Conservation (phyloP, 129 eudicot genomes). For the Helianthus annuus region HanXRQr2.0-SUNRISE NC_035440.2:21011275-21011774, state of each 20-base stretch:
- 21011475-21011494: background rate
- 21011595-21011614: too few species aligned
- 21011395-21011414: conserved; percentile 6
- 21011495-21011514: conserved; percentile 16
- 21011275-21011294: too few species aligned
- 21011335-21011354: background rate
- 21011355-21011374: background rate
- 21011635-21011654: too few species aligned
- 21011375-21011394: background rate
- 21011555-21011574: too few species aligned
- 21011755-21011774: background rate
- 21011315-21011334: conserved; percentile 9
- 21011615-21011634: too few species aligned
- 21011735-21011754: background rate
- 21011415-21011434: background rate
- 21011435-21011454: background rate
- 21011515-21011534: background rate
- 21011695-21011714: background rate
- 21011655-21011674: too few species aligned
- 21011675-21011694: background rate
- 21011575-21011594: too few species aligned
- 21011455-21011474: background rate
- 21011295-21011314: too few species aligned
- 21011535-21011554: too few species aligned
- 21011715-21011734: background rate